Percentiles rank a stretch among this genome's conserved stretches.
These are phyloP conservation scores for Begonia fuchsioides DNA, from an alignment of 306 rosid genomes.

Conservation along the genomic window DNA sequence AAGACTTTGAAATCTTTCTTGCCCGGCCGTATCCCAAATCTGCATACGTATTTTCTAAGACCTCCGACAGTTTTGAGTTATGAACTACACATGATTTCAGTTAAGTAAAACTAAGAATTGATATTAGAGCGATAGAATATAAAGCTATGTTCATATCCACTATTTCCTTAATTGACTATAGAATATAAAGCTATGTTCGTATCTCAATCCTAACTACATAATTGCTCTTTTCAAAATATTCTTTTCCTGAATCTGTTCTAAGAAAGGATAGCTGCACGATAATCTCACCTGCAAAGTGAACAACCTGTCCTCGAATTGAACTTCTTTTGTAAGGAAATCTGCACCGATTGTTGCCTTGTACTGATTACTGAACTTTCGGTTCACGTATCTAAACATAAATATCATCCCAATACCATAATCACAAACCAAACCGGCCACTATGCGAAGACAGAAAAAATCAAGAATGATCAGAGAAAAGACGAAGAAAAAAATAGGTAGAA, in stretches of 20 bases:
- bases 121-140: too few relatives aligned
- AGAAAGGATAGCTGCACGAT: not conserved
- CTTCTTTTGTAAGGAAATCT: constrained; percentile 97
- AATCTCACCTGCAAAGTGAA: constrained; percentile 86
- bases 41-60: constrained; percentile 3
- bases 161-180: too few relatives aligned
- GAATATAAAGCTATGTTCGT: too few relatives aligned
- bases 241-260: too few relatives aligned
- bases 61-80: too few relatives aligned
- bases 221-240: too few relatives aligned
- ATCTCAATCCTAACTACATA: too few relatives aligned
- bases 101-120: too few relatives aligned
- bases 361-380: constrained; percentile 96
- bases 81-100: too few relatives aligned
- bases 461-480: too few relatives aligned
- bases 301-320: constrained; percentile 93
- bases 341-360: constrained; percentile 99
- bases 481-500: constrained; percentile 10
- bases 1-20: constrained; percentile 96
- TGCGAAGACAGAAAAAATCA: not conserved
- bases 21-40: constrained; percentile 99
- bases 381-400: constrained; percentile 59
- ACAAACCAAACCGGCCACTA: constrained; percentile 3
- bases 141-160: too few relatives aligned
- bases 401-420: constrained; percentile 3